phyloP scores from a whole-genome alignment of 129 eudicot species.

The Flaveria ramosissima region DNA sequence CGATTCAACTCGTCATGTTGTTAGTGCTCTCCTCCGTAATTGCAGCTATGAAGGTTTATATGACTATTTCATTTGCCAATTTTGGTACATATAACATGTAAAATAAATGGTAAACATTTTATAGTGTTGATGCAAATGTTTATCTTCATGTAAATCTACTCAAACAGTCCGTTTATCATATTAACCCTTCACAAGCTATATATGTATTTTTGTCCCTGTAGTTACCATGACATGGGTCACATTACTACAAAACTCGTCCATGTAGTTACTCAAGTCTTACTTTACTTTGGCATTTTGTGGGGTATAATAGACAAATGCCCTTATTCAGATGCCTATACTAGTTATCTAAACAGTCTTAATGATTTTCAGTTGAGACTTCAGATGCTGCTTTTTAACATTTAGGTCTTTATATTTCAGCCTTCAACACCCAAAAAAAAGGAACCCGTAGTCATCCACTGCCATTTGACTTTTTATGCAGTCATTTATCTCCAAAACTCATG shows the following conservation, averaged over 20 bases:
- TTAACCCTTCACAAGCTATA: background rate
- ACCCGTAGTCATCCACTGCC: background rate
- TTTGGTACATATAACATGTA: slow-evolving; percentile 28
- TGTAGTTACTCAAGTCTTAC: slow-evolving; percentile 10
- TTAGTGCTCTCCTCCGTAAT: slow-evolving; percentile 78
- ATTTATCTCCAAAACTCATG: slow-evolving; percentile 4
- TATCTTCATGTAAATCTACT: slow-evolving; percentile 17
- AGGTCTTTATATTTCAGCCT: slow-evolving; percentile 12
- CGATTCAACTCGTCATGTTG: slow-evolving; percentile 76
- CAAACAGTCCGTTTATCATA: background rate
- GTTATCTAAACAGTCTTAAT: background rate
- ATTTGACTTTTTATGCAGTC: slow-evolving; percentile 11
- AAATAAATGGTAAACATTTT: slow-evolving; percentile 7
- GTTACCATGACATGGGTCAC: slow-evolving; percentile 7
- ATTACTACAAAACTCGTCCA: background rate
- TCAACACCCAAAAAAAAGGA: background rate
- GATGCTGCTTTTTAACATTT: background rate
- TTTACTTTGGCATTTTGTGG: background rate
- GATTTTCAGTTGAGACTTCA: slow-evolving; percentile 1
- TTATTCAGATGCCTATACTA: background rate
- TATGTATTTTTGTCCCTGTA: slow-evolving; percentile 11
- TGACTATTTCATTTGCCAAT: slow-evolving; percentile 20
- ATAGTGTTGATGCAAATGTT: slow-evolving; percentile 19
- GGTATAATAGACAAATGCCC: slow-evolving; percentile 13
- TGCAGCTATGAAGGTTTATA: slow-evolving; percentile 75